phyloP scores from a whole-genome alignment of 768 basidiomycete species.

The Hygrophorus russula region DNA sequence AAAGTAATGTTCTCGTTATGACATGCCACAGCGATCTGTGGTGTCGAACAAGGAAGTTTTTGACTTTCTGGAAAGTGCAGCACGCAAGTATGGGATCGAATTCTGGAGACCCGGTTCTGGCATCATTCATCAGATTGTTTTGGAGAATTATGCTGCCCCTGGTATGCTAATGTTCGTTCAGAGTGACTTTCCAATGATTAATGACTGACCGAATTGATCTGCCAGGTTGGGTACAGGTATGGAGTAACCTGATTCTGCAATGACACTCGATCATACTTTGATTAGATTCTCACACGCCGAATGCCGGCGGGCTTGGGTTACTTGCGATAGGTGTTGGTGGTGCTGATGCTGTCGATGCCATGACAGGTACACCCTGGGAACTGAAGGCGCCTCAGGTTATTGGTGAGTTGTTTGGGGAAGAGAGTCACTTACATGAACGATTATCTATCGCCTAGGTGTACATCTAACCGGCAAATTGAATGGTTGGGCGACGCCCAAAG shows the following conservation, averaged over 20 bases:
- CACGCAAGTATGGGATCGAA: constrained; percentile 87
- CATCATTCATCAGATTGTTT: constrained; percentile 95
- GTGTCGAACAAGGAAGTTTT: constrained; percentile 92
- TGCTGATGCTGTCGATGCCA: constrained; percentile 95
- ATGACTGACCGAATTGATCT: constrained; percentile 5
- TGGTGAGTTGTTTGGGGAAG: constrained; percentile 32
- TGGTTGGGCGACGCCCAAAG: constrained; percentile 94
- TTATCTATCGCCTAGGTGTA: constrained; percentile 42
- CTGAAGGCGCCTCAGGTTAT: constrained; percentile 82
- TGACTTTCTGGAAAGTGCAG: constrained; percentile 90
- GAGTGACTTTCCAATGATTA: constrained; percentile 1
- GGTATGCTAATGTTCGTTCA: constrained; percentile 75
- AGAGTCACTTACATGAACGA: neutral
- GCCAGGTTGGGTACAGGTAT: constrained; percentile 73
- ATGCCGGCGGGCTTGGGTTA: constrained; percentile 93
- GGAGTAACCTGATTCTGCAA: neutral
- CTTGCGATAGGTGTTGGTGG: constrained; percentile 99
- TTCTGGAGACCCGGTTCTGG: constrained; percentile 97
- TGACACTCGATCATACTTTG: constrained; percentile 1
- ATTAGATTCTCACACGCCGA: constrained; percentile 92
- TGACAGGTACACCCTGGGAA: constrained; percentile 98
- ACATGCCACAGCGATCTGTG: constrained; percentile 54
- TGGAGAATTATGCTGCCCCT: constrained; percentile 95
- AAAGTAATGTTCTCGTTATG: constrained; percentile 1
- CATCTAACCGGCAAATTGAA: constrained; percentile 78